phyloP scores from a whole-genome alignment of 495 filamentous ascomycete genomes.

The Penicillium taxi region DNA sequence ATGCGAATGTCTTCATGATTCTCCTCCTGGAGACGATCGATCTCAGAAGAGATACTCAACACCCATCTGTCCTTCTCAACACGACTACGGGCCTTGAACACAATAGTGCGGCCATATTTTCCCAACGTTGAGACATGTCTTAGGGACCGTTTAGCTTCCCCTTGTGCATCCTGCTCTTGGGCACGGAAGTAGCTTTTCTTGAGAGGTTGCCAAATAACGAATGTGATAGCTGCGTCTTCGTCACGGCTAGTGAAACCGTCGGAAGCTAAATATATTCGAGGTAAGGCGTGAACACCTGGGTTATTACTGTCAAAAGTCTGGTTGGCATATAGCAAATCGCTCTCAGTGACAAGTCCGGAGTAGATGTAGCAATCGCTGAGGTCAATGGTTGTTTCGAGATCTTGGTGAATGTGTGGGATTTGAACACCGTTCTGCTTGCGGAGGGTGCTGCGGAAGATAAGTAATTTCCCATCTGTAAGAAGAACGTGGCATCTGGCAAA shows the following conservation, averaged over 20 bases:
- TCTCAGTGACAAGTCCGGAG: conserved; percentile 57
- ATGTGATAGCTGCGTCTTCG: conserved; percentile 63
- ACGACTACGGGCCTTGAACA: conserved; percentile 63
- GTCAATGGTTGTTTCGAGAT: conserved; percentile 50
- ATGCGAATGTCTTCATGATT: conserved; percentile 53
- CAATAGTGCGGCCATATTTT: conserved; percentile 55
- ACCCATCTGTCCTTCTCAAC: conserved; percentile 73
- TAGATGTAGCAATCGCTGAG: conserved; percentile 68
- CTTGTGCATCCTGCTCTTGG: conserved; percentile 37
- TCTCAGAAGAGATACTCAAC: conserved; percentile 62
- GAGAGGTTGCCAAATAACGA: conserved; percentile 64
- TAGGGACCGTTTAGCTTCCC: conserved; percentile 33
- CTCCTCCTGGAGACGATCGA: conserved; percentile 56
- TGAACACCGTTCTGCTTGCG: conserved; percentile 50
- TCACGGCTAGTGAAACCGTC: conserved; percentile 61
- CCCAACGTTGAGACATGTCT: conserved; percentile 52
- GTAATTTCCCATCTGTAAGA: conserved; percentile 54
- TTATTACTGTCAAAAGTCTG: conserved; percentile 61
- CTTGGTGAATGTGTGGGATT: conserved; percentile 56
- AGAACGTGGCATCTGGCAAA: conserved; percentile 57
- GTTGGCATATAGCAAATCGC: conserved; percentile 60
- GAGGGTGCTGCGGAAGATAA: conserved; percentile 56
- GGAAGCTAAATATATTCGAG: conserved; percentile 52
- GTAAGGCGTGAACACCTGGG: conserved; percentile 56
- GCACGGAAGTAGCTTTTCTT: conserved; percentile 52